A percentile compares a stretch with the other conserved stretches of the same genome.
Evolutionary conservation across 2,329 filamentous ascomycete species (phyloP).

Genomic region (Scedosporium minutisporum): DNA sequence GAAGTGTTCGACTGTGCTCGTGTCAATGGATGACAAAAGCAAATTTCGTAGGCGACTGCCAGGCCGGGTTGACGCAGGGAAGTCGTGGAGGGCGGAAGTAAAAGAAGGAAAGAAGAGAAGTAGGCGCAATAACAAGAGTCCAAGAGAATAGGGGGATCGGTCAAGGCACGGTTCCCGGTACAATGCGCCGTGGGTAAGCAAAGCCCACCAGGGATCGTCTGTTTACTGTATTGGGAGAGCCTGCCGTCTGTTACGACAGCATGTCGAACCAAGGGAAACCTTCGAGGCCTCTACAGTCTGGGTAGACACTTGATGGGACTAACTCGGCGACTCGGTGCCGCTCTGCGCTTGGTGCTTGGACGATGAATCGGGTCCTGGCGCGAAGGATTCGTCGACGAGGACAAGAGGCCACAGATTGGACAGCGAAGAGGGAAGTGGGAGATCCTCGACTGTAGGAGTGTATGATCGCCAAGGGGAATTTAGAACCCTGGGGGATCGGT

Average conservation of each 20-base stretch:
- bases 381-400: background rate
- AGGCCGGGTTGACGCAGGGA: background rate
- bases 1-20: conserved; percentile 34
- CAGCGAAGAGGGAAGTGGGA: background rate
- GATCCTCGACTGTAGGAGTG: conserved; percentile 5
- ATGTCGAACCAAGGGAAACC: background rate
- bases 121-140: background rate
- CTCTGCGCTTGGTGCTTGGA: background rate
- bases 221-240: background rate
- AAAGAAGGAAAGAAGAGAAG: background rate
- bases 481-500: background rate
- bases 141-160: background rate
- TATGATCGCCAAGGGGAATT: conserved; percentile 1
- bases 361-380: background rate
- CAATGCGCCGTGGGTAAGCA: background rate
- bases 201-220: background rate
- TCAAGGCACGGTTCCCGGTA: background rate
- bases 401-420: background rate
- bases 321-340: background rate
- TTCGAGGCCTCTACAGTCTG: background rate
- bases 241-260: background rate
- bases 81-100: background rate
- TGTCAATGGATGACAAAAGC: conserved; percentile 9
- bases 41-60: background rate
- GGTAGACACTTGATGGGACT: background rate